These are phyloP conservation scores for Neurospora tetrasperma DNA, from an alignment of 495 filamentous ascomycete species.

Conservation along the genomic window DNA sequence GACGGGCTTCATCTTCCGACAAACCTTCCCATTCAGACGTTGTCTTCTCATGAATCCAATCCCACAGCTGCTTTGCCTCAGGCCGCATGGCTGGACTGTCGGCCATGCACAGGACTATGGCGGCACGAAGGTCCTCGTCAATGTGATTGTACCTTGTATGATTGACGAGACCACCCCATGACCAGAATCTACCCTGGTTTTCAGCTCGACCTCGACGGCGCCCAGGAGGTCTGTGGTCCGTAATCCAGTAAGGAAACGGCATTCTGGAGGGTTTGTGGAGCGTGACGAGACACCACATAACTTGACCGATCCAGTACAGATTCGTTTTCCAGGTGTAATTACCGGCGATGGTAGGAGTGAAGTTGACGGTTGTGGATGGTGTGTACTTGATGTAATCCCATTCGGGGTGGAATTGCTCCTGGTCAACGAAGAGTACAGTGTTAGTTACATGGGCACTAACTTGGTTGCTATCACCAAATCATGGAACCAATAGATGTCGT, in stretches of 20 bases:
- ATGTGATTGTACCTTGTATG: not conserved
- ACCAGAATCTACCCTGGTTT: not conserved
- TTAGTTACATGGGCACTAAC: not conserved
- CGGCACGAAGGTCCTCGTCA: not conserved
- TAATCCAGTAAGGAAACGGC: not conserved
- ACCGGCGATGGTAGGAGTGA: not conserved
- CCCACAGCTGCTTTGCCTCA: not conserved
- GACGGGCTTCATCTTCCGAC: not conserved
- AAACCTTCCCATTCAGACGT: not conserved
- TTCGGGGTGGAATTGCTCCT: slow-evolving; percentile 2
- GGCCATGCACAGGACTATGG: not conserved
- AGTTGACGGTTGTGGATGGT: not conserved
- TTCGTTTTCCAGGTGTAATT: not conserved
- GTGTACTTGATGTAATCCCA: slow-evolving; percentile 1
- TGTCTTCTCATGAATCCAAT: not conserved
- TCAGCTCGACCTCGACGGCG: not conserved
- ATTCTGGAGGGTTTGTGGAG: not conserved
- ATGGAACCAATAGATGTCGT: not conserved
- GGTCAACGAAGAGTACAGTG: not conserved
- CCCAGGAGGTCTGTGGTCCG: not conserved
- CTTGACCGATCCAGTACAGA: not conserved
- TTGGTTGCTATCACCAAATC: not conserved
- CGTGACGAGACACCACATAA: not conserved
- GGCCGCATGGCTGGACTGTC: not conserved
- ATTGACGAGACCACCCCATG: not conserved